These are phyloP conservation scores for Fusarium paranaense DNA, from an alignment of 2,329 filamentous ascomycete species.

Conservation along the genomic window DNA sequence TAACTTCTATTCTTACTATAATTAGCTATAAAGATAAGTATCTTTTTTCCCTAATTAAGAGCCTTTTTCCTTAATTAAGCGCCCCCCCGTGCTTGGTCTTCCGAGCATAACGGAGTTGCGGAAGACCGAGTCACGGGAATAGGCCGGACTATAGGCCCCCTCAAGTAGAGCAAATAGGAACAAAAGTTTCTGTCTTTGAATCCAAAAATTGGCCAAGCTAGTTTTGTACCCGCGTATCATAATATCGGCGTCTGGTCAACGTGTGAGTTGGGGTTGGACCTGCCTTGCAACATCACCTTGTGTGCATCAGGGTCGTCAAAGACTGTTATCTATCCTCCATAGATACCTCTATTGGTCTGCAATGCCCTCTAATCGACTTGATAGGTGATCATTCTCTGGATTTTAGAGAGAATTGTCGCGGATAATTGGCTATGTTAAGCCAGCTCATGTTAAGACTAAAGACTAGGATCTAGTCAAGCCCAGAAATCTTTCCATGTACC, in stretches of 20 bases:
- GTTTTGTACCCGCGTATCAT: not conserved
- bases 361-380: not conserved
- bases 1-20: too few relatives aligned
- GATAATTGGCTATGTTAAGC: not conserved
- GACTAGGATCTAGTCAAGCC: not conserved
- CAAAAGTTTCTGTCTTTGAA: not conserved
- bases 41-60: too few relatives aligned
- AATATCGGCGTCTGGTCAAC: not conserved
- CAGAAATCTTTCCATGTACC: not conserved
- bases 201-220: not conserved
- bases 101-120: too few relatives aligned
- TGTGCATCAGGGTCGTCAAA: not conserved
- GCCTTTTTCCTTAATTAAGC: too few relatives aligned
- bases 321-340: not conserved
- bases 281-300: not conserved
- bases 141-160: too few relatives aligned
- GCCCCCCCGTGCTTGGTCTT: too few relatives aligned
- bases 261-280: not conserved
- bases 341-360: not conserved
- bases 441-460: not conserved
- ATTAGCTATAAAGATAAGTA: too few relatives aligned
- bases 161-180: not conserved
- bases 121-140: too few relatives aligned
- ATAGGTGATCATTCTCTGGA: not conserved
- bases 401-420: not conserved